Base-by-base conservation (phyloP, 805 yeast species). In the Candida dendrica region DNA sequence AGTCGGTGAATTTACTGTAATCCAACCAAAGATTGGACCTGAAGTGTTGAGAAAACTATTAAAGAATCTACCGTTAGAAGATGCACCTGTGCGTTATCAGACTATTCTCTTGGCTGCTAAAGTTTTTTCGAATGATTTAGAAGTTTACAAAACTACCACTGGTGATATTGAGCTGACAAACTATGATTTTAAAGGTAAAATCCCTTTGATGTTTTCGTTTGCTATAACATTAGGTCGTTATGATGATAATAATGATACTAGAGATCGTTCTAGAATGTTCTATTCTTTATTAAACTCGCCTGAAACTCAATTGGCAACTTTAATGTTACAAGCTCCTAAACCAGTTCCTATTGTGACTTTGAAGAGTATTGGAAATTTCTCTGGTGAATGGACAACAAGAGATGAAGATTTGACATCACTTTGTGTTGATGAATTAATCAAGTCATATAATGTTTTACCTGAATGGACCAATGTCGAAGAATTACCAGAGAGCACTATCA, bases 261-360 rank as follows among this genome's bases (percentile, higher is more conserved):
- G 98, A 45, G 98, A 93, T 56, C 71, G 91, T 45, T 88, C 96
- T 0, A 71, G 98, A 50, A 71, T 82, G 64, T 67, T 87, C 24
- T 66, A 75, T 19, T 74, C 87, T 0, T 63, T 91, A 3, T 65
- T 88, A 38, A 72, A 71, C 4, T 55, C 70, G 1, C 67, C 67
- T 36, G 65, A 77, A 41, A 69, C 71, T 18, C 80, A 82, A 45
- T 65, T 87, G 47, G 90, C 90, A 0, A 69, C 80, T 3, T 66
- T 87, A 30, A 66, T 88, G 38, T 64, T 87, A 19, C 91, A 84
- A 52, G 90, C 85, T 1, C 87, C 90, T 4, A 86, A 85, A 52
- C 84, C 84, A 1, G 68, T 71, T 1, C 86, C 91, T 15, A 40
- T 59, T 4, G 58, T 64, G 3, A 42, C 56, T 3, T 39, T 51